A percentile compares a stretch with the other conserved stretches of the same genome.
These are phyloP conservation scores for Pseudogymnoascus sp. DNA, from an alignment of 2,329 filamentous ascomycete genomes.

Conservation along the genomic window DNA sequence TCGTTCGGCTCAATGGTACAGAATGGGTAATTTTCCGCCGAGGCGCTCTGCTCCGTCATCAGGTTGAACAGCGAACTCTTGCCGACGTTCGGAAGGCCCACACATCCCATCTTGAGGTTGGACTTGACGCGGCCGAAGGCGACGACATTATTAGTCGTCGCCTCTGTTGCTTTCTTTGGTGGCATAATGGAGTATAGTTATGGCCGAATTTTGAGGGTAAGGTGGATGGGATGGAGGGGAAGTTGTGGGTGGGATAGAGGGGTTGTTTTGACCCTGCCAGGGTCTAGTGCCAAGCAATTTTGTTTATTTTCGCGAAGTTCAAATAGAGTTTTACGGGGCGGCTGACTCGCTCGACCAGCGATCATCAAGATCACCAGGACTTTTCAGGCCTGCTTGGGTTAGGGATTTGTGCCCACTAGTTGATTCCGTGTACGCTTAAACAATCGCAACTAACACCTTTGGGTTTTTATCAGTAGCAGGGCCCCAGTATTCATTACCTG, in stretches of 20 bases:
- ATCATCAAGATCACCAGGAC: neutral
- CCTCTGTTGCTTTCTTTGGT: constrained; percentile 31
- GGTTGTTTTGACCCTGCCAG: constrained; percentile 1
- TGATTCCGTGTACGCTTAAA: neutral
- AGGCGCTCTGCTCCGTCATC: constrained; percentile 39
- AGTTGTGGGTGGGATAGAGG: constrained; percentile 6
- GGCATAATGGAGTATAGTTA: constrained; percentile 29
- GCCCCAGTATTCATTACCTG: neutral
- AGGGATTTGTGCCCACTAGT: neutral
- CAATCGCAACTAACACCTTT: neutral
- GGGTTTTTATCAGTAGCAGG: neutral
- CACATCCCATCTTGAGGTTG: constrained; percentile 42
- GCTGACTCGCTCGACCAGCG: neutral
- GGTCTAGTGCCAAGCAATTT: neutral
- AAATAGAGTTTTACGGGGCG: neutral
- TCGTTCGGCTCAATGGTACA: constrained; percentile 42
- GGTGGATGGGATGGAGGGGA: constrained; percentile 5
- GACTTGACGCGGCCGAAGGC: constrained; percentile 38
- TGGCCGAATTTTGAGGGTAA: neutral
- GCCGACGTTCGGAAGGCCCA: constrained; percentile 39
- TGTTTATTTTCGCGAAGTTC: neutral
- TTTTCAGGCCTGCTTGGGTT: neutral
- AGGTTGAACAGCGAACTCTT: constrained; percentile 41
- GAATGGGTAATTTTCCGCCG: constrained; percentile 40
- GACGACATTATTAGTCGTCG: constrained; percentile 37